Percentiles rank a stretch among this genome's conserved stretches.
phyloP scores from a whole-genome alignment of 73 alveolate species.

The Urostyla sp. region DNA sequence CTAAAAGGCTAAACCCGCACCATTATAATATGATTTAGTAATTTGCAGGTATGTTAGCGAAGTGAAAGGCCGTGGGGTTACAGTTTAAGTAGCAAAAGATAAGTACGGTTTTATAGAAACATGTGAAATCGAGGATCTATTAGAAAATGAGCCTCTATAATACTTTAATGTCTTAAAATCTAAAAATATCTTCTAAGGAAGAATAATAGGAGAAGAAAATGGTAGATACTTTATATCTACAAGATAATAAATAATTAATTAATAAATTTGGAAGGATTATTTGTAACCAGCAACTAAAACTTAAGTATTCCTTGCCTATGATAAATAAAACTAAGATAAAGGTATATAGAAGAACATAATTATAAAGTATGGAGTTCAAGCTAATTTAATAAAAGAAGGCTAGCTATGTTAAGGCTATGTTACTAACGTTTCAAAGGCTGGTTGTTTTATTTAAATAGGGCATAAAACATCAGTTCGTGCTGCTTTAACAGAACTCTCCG shows the following conservation, averaged over 20 bases:
- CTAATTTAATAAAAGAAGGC: slow-evolving; percentile 37
- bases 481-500: slow-evolving; percentile 53
- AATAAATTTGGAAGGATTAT: background rate
- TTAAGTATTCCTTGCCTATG: slow-evolving; percentile 13
- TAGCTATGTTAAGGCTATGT: slow-evolving; percentile 58
- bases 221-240: background rate
- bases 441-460: slow-evolving; percentile 61
- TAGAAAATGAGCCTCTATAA: too few species aligned
- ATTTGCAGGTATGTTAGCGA: slow-evolving; percentile 36
- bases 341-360: slow-evolving; percentile 37
- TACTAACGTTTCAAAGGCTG: slow-evolving; percentile 41
- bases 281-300: slow-evolving; percentile 39
- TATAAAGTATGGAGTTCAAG: slow-evolving; percentile 15
- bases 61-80: slow-evolving; percentile 41
- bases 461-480: slow-evolving; percentile 58
- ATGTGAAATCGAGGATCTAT: slow-evolving; percentile 52
- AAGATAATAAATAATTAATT: background rate
- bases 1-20: background rate
- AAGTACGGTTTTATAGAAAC: slow-evolving; percentile 57
- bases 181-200: too few species aligned
- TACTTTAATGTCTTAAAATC: too few species aligned
- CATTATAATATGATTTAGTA: slow-evolving; percentile 10
- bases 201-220: background rate
- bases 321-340: slow-evolving; percentile 25
- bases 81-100: slow-evolving; percentile 48